These are phyloP conservation scores for Galeopsis tetrahit DNA, from an alignment of 257 asterid genomes.

Conservation along the genomic window DNA sequence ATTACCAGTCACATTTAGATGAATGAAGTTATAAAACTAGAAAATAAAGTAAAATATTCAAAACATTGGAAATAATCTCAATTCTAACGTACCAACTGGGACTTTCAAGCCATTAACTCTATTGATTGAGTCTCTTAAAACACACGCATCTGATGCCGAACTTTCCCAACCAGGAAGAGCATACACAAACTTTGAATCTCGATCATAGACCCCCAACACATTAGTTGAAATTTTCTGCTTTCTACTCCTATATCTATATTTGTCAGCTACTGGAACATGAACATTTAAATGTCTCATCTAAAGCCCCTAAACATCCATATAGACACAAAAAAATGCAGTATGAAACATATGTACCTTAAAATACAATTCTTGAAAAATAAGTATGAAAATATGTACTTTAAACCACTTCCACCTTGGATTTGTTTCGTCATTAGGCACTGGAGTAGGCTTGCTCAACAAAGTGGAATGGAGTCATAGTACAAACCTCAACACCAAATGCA, in stretches of 20 bases:
- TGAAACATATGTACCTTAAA: background rate
- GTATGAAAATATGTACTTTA: background rate
- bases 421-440: background rate
- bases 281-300: background rate
- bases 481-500: background rate
- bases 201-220: background rate
- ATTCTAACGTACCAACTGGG: background rate
- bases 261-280: background rate
- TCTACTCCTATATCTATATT: background rate
- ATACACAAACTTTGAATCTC: background rate
- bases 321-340: background rate
- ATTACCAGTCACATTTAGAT: too few relatives aligned
- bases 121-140: background rate
- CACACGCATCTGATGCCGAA: background rate
- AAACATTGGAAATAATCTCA: too few relatives aligned
- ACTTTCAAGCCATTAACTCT: background rate
- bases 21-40: too few relatives aligned
- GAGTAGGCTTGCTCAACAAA: background rate
- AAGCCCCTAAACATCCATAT: background rate
- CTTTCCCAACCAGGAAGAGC: slow-evolving; percentile 1
- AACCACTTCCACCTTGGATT: background rate
- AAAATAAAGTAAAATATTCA: too few relatives aligned
- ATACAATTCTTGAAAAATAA: background rate
- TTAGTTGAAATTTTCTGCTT: background rate
- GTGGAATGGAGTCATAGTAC: background rate